A percentile compares a stretch with the other conserved stretches of the same genome.
These are phyloP conservation scores for Acanthamoeba sp. DNA, from an alignment of 208 protist genomes.

Conservation along the genomic window DNA sequence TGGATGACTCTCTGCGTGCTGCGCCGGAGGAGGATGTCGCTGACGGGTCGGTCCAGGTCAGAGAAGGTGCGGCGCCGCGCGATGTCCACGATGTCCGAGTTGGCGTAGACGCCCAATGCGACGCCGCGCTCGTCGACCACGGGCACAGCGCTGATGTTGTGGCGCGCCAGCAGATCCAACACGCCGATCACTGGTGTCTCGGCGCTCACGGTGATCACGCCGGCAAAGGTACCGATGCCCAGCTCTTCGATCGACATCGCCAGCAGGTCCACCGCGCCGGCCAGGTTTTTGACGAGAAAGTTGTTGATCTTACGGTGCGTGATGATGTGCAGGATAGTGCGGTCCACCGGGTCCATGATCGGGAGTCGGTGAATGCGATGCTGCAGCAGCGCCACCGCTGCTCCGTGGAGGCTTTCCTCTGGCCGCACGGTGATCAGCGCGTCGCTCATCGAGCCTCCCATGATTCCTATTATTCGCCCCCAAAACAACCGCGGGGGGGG, in stretches of 20 bases:
- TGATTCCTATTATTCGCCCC: no score
- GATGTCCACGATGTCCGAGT: constrained; percentile 32
- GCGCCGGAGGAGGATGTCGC: constrained; percentile 1
- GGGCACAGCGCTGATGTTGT: constrained; percentile 81
- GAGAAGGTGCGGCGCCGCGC: not conserved
- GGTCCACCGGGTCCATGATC: constrained; percentile 82
- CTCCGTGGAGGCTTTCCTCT: constrained; percentile 78
- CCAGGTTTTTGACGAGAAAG: constrained; percentile 35
- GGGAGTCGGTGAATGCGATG: constrained; percentile 84
- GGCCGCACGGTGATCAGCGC: constrained; percentile 80
- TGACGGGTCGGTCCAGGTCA: constrained; percentile 1
- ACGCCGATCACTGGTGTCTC: constrained; percentile 78
- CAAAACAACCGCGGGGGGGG: no score
- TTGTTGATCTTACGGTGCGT: constrained; percentile 80
- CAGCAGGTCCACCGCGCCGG: not conserved
- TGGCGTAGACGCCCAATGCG: constrained; percentile 18
- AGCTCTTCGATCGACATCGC: constrained; percentile 62
- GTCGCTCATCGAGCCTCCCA: constrained; percentile 31
- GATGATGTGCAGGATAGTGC: constrained; percentile 84
- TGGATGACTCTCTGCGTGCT: constrained; percentile 23
- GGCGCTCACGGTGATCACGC: constrained; percentile 76
- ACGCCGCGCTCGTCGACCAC: constrained; percentile 78
- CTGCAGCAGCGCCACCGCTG: constrained; percentile 67
- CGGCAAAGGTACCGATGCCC: constrained; percentile 80
- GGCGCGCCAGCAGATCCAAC: constrained; percentile 75